A percentile compares a stretch with the other conserved stretches of the same genome.
phyloP scores from a whole-genome alignment of 345 rosid species.

The Camelina neglecta region DNA sequence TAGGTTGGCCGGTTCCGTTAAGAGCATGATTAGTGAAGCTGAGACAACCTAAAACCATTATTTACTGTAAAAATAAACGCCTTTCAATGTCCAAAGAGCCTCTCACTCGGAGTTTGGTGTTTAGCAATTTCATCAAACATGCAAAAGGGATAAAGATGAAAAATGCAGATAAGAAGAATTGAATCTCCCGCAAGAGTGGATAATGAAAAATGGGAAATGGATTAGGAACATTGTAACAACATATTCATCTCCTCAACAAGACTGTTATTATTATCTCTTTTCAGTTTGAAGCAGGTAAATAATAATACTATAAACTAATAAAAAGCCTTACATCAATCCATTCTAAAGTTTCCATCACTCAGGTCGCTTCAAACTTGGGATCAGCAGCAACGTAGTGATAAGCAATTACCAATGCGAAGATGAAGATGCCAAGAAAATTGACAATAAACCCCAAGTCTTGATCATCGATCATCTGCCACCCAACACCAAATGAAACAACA shows the following conservation, averaged over 20 bases:
- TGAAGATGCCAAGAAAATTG: slow-evolving; percentile 80
- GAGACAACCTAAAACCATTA: not conserved
- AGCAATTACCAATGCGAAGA: slow-evolving; percentile 72
- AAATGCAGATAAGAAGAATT: not conserved
- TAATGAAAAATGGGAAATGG: slow-evolving; percentile 1
- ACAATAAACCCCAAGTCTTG: slow-evolving; percentile 75
- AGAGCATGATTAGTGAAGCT: not conserved
- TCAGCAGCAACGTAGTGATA: slow-evolving; percentile 91
- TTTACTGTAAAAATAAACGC: no score
- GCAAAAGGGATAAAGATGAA: not conserved
- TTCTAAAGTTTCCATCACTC: slow-evolving; percentile 8
- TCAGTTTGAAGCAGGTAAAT: slow-evolving; percentile 15
- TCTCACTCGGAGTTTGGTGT: not conserved
- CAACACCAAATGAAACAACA: slow-evolving; percentile 8
- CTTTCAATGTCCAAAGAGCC: no score
- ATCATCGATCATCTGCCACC: slow-evolving; percentile 88
- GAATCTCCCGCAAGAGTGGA: not conserved
- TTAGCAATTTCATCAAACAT: not conserved
- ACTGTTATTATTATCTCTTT: slow-evolving; percentile 14
- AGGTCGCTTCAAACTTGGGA: slow-evolving; percentile 78
- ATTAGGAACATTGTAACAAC: slow-evolving; percentile 14
- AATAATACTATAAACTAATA: slow-evolving; percentile 2
- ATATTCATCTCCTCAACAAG: slow-evolving; percentile 8
- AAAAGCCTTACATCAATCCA: slow-evolving; percentile 13
- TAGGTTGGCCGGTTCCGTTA: not conserved